phyloP scores from a whole-genome alignment of 192 early-diverging fungal genomes.

The Coemansia sp. region DNA sequence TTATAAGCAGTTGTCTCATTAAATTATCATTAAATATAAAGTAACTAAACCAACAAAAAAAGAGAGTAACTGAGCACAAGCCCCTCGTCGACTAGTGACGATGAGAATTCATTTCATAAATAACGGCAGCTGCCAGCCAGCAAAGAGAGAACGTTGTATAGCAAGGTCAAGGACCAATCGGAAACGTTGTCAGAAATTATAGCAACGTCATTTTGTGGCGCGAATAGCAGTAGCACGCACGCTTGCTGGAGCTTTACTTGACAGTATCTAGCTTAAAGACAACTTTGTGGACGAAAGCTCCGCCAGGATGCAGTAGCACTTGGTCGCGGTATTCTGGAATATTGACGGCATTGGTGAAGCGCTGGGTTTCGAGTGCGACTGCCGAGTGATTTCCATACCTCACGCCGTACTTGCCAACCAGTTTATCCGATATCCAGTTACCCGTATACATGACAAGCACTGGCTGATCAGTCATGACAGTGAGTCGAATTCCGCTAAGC shows the following conservation, averaged over 20 bases:
- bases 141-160: neutral
- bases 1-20: neutral
- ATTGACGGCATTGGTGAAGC: constrained; percentile 67
- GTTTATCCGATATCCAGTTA: constrained; percentile 64
- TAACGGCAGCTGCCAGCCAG: neutral
- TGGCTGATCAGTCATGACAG: constrained; percentile 69
- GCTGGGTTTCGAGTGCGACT: constrained; percentile 71
- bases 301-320: constrained; percentile 60
- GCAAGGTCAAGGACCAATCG: neutral
- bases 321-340: constrained; percentile 61
- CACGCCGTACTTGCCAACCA: constrained; percentile 55
- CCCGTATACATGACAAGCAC: constrained; percentile 88
- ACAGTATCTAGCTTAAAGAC: constrained; percentile 55
- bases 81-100: neutral
- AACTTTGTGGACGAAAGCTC: constrained; percentile 56
- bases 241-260: neutral
- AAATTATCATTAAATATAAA: neutral
- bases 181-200: neutral
- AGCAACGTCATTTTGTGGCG: constrained; percentile 11
- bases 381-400: constrained; percentile 63
- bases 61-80: neutral
- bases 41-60: neutral
- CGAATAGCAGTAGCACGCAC: neutral
- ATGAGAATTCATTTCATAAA: neutral
- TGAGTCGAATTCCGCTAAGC: constrained; percentile 66